Evolutionary conservation across 176 grass and related monocot genomes (phyloP), one percentile per base, ranked within the genome.

Genomic region (Panicum miliaceum): DNA sequence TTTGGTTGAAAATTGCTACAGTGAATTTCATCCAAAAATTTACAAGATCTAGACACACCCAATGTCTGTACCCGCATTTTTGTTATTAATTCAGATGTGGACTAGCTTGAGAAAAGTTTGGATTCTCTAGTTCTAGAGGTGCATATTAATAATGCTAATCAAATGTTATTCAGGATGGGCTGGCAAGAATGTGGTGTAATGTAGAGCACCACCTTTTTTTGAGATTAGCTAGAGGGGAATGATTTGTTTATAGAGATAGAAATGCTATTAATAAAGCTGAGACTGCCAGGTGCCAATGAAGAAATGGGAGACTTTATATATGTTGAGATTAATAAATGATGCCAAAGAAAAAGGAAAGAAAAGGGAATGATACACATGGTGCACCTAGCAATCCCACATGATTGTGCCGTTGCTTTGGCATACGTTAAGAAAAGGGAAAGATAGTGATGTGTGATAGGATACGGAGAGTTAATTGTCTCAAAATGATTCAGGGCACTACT

Each of bases 401-500:
- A 74, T 66, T 42, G 66, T 59, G 37, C 48, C 7, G 1, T 19
- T 43, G 41, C 72, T 77, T 88, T 88, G 56, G 65, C 74, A 73
- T 84, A 67, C 64, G 86, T 64, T 62, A 16, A 34, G 4, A 72
- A 78, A 83, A 64, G 46, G 15, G 6, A 62, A 63, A 78, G 26
- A 77, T 25, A 43, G 52, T 82, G 80, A 88, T 64, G 72, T 15
- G n/a, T 64, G 25, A 57, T 36, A 58, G 69, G 78, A 18, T 51
- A 12, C 61, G n/a, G 14, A 38, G 40, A 40, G 52, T 15, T 88
- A 26, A 12, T 26, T 60, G 52, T 69, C 52, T 42, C 27, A 53
- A 83, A 82, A 78, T 77, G 64, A 71, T 83, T 48, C 8, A 12
- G 12, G 64, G 5, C 63, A 62, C 22, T 23, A 16, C 84, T 53